Percentiles rank a stretch among this genome's conserved stretches.
These are phyloP conservation scores for Lepidium aucheri DNA, from an alignment of 345 rosid species.

Conservation along the genomic window DNA sequence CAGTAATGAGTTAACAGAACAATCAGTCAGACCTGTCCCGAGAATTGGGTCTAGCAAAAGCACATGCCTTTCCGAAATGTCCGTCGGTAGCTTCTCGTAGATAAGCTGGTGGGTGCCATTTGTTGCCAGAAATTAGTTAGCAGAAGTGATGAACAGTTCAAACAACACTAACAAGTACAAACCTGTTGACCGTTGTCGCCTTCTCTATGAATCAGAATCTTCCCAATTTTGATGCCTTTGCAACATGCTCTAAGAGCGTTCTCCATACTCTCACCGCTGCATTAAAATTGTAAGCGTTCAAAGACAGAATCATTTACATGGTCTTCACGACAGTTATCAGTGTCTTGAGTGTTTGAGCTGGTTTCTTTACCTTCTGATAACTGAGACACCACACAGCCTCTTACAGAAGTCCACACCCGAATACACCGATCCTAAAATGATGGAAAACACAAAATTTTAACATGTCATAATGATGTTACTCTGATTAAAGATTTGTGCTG, in stretches of 20 bases:
- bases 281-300: neutral
- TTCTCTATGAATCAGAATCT: constrained; percentile 90
- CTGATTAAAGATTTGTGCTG: neutral
- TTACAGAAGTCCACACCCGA: constrained; percentile 95
- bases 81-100: constrained; percentile 79
- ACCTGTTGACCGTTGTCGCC: constrained; percentile 95
- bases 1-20: neutral
- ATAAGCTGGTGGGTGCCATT: constrained; percentile 49
- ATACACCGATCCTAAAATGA: constrained; percentile 69
- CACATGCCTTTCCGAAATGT: constrained; percentile 86
- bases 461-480: neutral
- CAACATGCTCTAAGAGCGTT: constrained; percentile 93
- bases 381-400: constrained; percentile 88
- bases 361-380: constrained; percentile 66
- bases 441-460: neutral
- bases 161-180: constrained; percentile 34
- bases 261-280: constrained; percentile 97
- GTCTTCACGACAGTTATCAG: neutral
- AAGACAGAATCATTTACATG: neutral
- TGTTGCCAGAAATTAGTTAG: neutral
- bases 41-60: constrained; percentile 83
- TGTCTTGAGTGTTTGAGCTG: neutral
- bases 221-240: constrained; percentile 94
- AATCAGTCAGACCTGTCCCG: constrained; percentile 62
- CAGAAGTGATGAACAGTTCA: neutral